Evolutionary conservation across 441 rosid species (phyloP), one percentile per base, ranked within the genome.

Genomic region (Populus hybrid): DNA sequence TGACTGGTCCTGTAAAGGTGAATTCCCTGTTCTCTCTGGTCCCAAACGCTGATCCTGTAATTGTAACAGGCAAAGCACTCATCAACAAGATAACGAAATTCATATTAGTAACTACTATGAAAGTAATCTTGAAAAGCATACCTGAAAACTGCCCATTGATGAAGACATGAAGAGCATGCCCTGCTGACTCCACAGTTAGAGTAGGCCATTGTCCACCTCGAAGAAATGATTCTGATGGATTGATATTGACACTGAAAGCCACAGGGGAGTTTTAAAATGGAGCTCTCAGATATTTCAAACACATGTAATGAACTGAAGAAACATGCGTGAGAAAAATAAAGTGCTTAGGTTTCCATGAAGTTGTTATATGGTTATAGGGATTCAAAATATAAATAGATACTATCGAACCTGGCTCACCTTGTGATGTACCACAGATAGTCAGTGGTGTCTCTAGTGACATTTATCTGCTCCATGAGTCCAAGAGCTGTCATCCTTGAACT

Each of bases 341-440:
- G 73, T 59, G 67, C 3, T 75, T 73, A 38, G 12, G 29, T 7
- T 23, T 12, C 65, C 38, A 61, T 20, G 16, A 75, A 74, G 66
- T 77, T 73, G 21, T 24, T 16, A 26, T 70, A 7, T 9, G 20
- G 36, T 66, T 73, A 45, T 67, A 70, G 67, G 65, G 63, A 36
- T 29, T 71, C 64, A 14, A 53, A 6, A 35, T 66, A 29, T 7
- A 69, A 29, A 68, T 64, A 40, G n/a, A 23, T 1, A 56, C 29
- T 14, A 9, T 61, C 21, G 68, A 50, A 38, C 21, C 7, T 23
- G 38, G 31, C 84, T 80, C 73, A 92, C 99, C 92, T 92, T 53
- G 98, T 93, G 80, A 86, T 84, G 86, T 95, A 95, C 99, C 99
- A 95, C 10, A 95, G 88, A 76, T 95, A 95, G 85, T 95, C 99